Base-by-base conservation (phyloP, 768 basidiomycete genomes). In the Podaxis sp. region DNA sequence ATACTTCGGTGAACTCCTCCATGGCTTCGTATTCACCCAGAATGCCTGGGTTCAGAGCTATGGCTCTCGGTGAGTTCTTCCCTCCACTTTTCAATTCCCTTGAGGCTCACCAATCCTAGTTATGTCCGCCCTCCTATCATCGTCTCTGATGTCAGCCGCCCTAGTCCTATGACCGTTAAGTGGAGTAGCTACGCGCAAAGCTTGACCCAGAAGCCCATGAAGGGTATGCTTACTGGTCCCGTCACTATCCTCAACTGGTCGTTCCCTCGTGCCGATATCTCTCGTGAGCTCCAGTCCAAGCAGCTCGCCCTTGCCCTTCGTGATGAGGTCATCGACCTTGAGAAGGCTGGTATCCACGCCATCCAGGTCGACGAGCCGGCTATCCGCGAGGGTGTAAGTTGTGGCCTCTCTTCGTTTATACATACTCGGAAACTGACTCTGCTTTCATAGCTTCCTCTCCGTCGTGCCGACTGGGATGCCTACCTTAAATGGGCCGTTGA, bases 241-340 rank as follows among this genome's bases (percentile, higher is more conserved):
- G 96, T 98, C 76, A 95, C 95, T 65, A 97, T 99, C 79, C 87
- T 99, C 78, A 99, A 99, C 86, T 99, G 97, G 97, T 99, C 97
- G 37, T 99, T 99, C 96, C 97, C 97, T 72, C 96, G 97, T 77
- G 94, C 94, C 68, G 97, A 99, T 74, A 91, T 99, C 68, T 87
- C 91, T 59, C 93, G 93, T 74, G 96, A 99, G 80, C 77, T 96
- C 67, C 97, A 99, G 81, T 95, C 95, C 75, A 95, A 96, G 84
- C 97, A 99, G 77, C 87, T 99, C 68, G 97, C 97, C 60, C 86
- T 99, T 66, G 90, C 97, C 60, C 93, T 99, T 73, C 95, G 97
- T 68, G 97, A 99, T 73, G 97, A 99, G 77, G 97, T 99, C 66
- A 68, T 95, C 68, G 97, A 99, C 81, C 92, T 99, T 70, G 94